Evolutionary conservation across 495 filamentous ascomycete species (phyloP).

Genomic region (Rhizodiscina lignyota): DNA sequence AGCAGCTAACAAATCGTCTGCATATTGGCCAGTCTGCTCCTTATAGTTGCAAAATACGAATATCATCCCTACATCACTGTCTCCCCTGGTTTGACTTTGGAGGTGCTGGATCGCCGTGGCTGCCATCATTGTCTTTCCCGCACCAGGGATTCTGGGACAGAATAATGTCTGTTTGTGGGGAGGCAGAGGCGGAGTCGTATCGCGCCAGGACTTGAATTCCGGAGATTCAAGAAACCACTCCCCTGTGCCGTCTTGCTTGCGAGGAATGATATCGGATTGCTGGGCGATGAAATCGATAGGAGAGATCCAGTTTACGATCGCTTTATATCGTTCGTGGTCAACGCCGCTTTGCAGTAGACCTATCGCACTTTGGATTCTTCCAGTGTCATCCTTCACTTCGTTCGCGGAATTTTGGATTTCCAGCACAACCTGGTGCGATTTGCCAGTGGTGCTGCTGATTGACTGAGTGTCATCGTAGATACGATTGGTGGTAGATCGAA

Average conservation of each 20-base stretch:
- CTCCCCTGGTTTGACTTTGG: slow-evolving; percentile 1
- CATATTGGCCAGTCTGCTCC: slow-evolving; percentile 18
- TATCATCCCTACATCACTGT: slow-evolving; percentile 16
- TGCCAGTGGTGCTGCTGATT: background rate
- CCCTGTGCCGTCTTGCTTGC: slow-evolving; percentile 21
- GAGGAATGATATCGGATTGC: slow-evolving; percentile 18
- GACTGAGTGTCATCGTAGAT: too few relatives aligned
- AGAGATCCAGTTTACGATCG: slow-evolving; percentile 7
- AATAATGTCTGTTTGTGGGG: slow-evolving; percentile 15
- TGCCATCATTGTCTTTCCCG: slow-evolving; percentile 16
- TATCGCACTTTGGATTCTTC: too few relatives aligned
- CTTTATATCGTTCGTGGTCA: too few relatives aligned
- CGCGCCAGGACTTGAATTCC: slow-evolving; percentile 23
- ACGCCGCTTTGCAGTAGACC: too few relatives aligned
- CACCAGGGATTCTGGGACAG: slow-evolving; percentile 22
- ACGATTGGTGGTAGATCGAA: too few relatives aligned
- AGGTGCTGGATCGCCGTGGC: slow-evolving; percentile 19
- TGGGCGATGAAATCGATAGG: slow-evolving; percentile 10
- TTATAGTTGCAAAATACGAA: slow-evolving; percentile 28
- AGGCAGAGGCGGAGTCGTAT: too few relatives aligned
- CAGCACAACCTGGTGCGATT: background rate
- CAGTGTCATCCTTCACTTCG: too few relatives aligned
- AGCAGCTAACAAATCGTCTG: slow-evolving; percentile 15
- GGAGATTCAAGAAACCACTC: slow-evolving; percentile 23
- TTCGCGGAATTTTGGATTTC: background rate